These are phyloP conservation scores for Candida maltosa DNA, from an alignment of 805 yeast genomes.

Conservation along the genomic window DNA sequence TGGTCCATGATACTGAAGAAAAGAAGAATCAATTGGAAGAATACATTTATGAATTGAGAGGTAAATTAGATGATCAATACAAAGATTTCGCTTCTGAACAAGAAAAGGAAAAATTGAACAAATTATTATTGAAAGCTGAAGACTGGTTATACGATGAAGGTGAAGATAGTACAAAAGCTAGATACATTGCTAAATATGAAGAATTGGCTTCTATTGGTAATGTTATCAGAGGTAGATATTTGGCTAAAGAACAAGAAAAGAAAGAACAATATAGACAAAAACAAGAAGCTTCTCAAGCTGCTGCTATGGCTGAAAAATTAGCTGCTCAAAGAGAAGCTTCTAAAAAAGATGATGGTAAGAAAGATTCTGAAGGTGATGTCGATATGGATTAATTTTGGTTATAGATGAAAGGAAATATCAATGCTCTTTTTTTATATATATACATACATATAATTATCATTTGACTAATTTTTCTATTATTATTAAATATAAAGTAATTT, in stretches of 20 bases:
- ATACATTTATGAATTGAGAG: constrained; percentile 95
- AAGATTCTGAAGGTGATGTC: constrained; percentile 27
- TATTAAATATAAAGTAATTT: too few relatives aligned
- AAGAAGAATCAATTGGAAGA: constrained; percentile 98
- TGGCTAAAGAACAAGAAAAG: constrained; percentile 92
- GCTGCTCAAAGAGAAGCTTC: constrained; percentile 72
- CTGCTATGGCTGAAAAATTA: constrained; percentile 77
- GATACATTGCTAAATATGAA: constrained; percentile 95
- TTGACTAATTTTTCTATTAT: too few relatives aligned
- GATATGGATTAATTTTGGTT: constrained; percentile 28
- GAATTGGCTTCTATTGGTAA: constrained; percentile 94
- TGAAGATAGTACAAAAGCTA: constrained; percentile 93
- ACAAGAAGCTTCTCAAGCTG: constrained; percentile 82
- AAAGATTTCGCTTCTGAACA: constrained; percentile 83
- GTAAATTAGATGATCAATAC: constrained; percentile 91
- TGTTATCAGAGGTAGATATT: constrained; percentile 91
- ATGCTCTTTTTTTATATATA: background rate
- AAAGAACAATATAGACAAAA: constrained; percentile 83
- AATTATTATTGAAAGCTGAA: constrained; percentile 79
- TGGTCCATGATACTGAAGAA: constrained; percentile 98
- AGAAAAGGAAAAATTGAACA: constrained; percentile 79
- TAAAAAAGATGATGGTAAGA: constrained; percentile 13
- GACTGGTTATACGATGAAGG: constrained; percentile 99
- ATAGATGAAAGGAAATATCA: too few relatives aligned
- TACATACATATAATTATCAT: background rate